phyloP scores from a whole-genome alignment of 371 early-diverging fungal species.

The Dinochytrium kinnereticum region DNA sequence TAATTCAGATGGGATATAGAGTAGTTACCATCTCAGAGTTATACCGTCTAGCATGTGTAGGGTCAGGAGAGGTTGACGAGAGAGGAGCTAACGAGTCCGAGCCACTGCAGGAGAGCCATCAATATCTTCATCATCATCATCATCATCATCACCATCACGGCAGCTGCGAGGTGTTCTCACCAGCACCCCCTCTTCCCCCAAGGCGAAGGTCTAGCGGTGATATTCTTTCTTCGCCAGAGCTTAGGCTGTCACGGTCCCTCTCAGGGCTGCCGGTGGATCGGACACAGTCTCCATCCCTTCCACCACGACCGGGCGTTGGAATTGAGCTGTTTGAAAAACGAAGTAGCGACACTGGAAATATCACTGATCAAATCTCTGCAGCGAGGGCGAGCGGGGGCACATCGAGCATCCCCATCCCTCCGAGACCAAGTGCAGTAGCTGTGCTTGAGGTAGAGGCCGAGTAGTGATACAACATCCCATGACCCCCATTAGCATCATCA shows the following conservation, averaged over 20 bases:
- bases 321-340: too few species aligned
- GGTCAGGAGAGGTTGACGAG: neutral
- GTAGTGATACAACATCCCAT: too few species aligned
- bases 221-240: neutral
- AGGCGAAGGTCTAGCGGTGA: neutral
- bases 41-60: neutral
- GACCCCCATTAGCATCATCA: too few species aligned
- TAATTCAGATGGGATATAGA: neutral
- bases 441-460: too few species aligned
- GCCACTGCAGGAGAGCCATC: neutral
- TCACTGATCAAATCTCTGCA: too few species aligned
- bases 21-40: slow-evolving; percentile 2
- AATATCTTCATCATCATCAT: neutral
- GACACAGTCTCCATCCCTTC: too few species aligned
- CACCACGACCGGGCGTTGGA: too few species aligned
- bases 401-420: too few species aligned
- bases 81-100: neutral
- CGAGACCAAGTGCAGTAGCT: too few species aligned
- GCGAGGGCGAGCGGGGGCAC: too few species aligned
- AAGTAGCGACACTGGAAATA: too few species aligned
- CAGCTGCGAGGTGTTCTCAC: neutral
- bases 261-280: too few species aligned
- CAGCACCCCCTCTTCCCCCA: neutral
- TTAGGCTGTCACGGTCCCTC: neutral
- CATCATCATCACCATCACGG: neutral